phyloP scores from a whole-genome alignment of 139 green algal species.

The Diplosphaera chodatii region DNA sequence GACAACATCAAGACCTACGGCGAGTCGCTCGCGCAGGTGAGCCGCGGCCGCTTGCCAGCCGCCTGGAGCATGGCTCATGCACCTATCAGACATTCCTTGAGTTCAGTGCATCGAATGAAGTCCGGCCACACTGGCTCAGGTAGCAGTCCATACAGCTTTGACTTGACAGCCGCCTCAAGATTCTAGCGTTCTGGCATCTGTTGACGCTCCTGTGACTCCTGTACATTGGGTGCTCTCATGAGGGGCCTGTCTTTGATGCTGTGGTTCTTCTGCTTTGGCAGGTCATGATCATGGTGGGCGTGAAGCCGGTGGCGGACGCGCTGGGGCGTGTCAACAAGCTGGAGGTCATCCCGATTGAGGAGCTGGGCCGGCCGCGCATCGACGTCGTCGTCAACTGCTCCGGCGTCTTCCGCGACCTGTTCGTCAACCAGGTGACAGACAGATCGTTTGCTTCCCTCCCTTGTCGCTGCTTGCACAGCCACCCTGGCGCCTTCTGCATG shows the following conservation, averaged over 20 bases:
- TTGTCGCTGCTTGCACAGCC: too few relatives aligned
- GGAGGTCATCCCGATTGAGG: conserved; percentile 95
- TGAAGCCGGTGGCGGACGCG: conserved; percentile 87
- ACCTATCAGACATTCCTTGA: neutral
- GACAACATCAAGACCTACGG: conserved; percentile 99
- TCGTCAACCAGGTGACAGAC: conserved; percentile 94
- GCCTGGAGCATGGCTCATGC: too few relatives aligned
- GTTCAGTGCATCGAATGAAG: neutral
- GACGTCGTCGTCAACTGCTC: conserved; percentile 99
- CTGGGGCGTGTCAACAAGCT: conserved; percentile 99
- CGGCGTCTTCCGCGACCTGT: conserved; percentile 98
- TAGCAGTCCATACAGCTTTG: too few relatives aligned
- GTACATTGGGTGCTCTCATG: too few relatives aligned
- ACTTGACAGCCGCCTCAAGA: too few relatives aligned
- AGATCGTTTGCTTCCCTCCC: too few relatives aligned
- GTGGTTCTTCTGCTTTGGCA: conserved; percentile 13
- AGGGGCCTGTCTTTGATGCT: too few relatives aligned
- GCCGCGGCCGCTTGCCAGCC: too few relatives aligned
- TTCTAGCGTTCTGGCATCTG: too few relatives aligned
- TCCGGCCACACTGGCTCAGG: too few relatives aligned
- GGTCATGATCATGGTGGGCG: conserved; percentile 94
- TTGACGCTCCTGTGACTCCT: too few relatives aligned
- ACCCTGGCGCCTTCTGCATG: too few relatives aligned
- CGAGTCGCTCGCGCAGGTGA: conserved; percentile 89
- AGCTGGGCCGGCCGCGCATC: conserved; percentile 89